Percentiles rank a stretch among this genome's conserved stretches.
Conservation (phyloP, 2,329 filamentous ascomycete species). For the Chaetomiaceae sp. region DNA sequence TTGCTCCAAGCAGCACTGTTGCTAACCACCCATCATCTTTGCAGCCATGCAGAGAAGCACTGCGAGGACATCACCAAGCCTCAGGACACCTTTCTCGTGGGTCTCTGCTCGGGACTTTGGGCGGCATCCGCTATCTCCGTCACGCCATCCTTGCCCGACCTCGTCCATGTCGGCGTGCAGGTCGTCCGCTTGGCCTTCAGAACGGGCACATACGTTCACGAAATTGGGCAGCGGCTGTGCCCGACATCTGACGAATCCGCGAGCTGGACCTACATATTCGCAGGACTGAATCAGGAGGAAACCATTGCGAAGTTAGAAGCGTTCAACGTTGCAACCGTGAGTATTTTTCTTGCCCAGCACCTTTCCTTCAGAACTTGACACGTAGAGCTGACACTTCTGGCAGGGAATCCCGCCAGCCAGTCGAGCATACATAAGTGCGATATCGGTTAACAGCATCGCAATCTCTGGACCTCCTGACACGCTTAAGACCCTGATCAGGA, state of each 20-base stretch:
- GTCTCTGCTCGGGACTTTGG: conserved; percentile 64
- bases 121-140: conserved; percentile 64
- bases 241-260: conserved; percentile 42
- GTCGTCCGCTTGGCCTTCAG: conserved; percentile 63
- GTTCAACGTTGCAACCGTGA: conserved; percentile 54
- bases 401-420: conserved; percentile 41
- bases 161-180: conserved; percentile 59
- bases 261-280: conserved; percentile 63
- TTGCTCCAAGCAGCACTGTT: not conserved
- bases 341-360: conserved; percentile 15
- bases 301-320: conserved; percentile 46
- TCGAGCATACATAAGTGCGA: conserved; percentile 51
- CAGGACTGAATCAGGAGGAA: conserved; percentile 48
- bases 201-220: conserved; percentile 52
- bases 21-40: conserved; percentile 9
- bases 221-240: conserved; percentile 43
- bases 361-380: not conserved
- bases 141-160: conserved; percentile 55
- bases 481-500: conserved; percentile 40
- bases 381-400: not conserved
- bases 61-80: conserved; percentile 47
- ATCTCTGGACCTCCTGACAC: conserved; percentile 52
- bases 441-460: conserved; percentile 44
- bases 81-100: conserved; percentile 52
- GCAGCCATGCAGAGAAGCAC: conserved; percentile 49